Evolutionary conservation across 1,284 basidiomycete species (phyloP).

Genomic region (Sparassis latifolia): DNA sequence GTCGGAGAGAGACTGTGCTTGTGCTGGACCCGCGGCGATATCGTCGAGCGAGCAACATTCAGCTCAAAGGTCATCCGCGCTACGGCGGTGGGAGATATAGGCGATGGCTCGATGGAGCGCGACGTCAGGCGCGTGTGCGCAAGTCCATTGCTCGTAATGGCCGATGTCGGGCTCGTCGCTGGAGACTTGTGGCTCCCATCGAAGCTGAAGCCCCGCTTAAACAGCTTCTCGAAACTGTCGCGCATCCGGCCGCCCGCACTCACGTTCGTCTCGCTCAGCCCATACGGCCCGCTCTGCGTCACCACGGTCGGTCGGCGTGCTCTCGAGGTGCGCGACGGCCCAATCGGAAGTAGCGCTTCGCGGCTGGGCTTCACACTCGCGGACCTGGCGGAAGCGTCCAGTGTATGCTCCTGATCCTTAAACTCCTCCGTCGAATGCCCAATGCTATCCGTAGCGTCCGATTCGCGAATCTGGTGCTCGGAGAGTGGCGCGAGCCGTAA

Average conservation of each 20-base stretch:
- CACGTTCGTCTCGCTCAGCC: slow-evolving; percentile 22
- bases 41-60: slow-evolving; percentile 11
- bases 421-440: slow-evolving; percentile 26
- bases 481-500: slow-evolving; percentile 23
- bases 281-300: slow-evolving; percentile 22
- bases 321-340: slow-evolving; percentile 18
- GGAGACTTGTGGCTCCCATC: slow-evolving; percentile 36
- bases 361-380: slow-evolving; percentile 53
- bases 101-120: slow-evolving; percentile 19
- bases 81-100: slow-evolving; percentile 10
- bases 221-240: slow-evolving; percentile 47
- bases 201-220: slow-evolving; percentile 49
- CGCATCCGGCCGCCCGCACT: slow-evolving; percentile 38
- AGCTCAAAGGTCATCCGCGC: slow-evolving; percentile 20
- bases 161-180: slow-evolving; percentile 11
- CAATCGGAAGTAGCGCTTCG: slow-evolving; percentile 58
- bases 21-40: slow-evolving; percentile 14
- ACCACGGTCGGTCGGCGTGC: slow-evolving; percentile 22
- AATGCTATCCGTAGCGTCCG: slow-evolving; percentile 22
- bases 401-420: slow-evolving; percentile 14
- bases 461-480: slow-evolving; percentile 21
- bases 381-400: slow-evolving; percentile 17
- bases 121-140: slow-evolving; percentile 10
- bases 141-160: slow-evolving; percentile 13
- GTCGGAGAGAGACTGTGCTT: slow-evolving; percentile 19